These are phyloP conservation scores for Phytophthora chlamydospora DNA, from an alignment of 352 stramenopile species.

Conservation along the genomic window DNA sequence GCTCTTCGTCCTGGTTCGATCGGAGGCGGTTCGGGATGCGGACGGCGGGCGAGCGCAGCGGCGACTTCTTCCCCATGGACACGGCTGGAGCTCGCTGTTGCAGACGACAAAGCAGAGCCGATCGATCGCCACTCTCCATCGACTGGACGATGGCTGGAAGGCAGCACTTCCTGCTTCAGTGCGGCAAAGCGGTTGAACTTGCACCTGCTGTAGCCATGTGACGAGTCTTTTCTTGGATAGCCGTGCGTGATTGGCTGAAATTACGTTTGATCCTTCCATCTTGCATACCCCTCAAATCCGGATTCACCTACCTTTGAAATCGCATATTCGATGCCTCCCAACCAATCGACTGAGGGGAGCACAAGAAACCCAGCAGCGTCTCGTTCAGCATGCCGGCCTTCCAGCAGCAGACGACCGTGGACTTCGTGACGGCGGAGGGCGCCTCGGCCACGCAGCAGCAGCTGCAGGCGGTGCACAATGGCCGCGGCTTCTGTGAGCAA, in stretches of 20 bases:
- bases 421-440: constrained; percentile 54
- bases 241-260: constrained; percentile 16
- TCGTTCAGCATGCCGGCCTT: constrained; percentile 60
- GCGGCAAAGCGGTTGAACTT: constrained; percentile 11
- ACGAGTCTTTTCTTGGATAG: constrained; percentile 27
- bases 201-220: constrained; percentile 30
- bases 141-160: constrained; percentile 8
- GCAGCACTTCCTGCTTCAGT: not conserved
- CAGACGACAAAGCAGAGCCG: constrained; percentile 3
- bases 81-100: constrained; percentile 3
- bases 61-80: constrained; percentile 21
- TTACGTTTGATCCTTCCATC: not conserved
- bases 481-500: constrained; percentile 56
- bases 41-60: constrained; percentile 6
- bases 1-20: constrained; percentile 33
- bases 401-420: constrained; percentile 66
- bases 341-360: constrained; percentile 30
- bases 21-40: constrained; percentile 6
- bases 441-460: constrained; percentile 63
- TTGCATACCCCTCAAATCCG: constrained; percentile 4
- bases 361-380: constrained; percentile 24
- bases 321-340: constrained; percentile 30
- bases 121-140: constrained; percentile 25
- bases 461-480: constrained; percentile 55
- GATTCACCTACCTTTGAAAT: constrained; percentile 5